Percentiles rank a stretch among this genome's conserved stretches.
These are phyloP conservation scores for Penicillium goetzii DNA, from an alignment of 495 filamentous ascomycete genomes.

Conservation along the genomic window DNA sequence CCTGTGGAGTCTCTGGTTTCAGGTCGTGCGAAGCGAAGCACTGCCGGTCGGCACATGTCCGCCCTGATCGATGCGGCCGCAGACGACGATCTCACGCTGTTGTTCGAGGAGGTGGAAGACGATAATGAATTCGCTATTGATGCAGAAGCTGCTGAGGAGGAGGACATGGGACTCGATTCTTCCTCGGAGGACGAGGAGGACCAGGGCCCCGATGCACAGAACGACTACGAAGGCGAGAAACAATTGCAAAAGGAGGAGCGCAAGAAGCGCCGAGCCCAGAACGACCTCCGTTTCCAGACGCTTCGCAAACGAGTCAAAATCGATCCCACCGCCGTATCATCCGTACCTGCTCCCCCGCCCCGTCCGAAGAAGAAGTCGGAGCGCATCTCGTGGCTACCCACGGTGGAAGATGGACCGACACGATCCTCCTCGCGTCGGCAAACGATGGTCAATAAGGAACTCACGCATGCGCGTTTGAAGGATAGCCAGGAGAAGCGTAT, in stretches of 20 bases:
- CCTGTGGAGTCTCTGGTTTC: conserved; percentile 74
- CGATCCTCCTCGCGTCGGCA: conserved; percentile 81
- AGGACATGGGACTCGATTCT: conserved; percentile 79
- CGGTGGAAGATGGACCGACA: conserved; percentile 74
- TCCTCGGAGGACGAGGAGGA: conserved; percentile 76
- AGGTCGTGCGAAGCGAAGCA: conserved; percentile 77
- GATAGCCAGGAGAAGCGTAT: conserved; percentile 80
- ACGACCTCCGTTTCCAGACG: conserved; percentile 54
- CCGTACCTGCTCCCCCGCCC: conserved; percentile 51
- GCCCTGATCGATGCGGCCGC: conserved; percentile 76
- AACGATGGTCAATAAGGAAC: conserved; percentile 82
- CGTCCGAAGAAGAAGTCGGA: conserved; percentile 93
- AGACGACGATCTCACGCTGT: conserved; percentile 75
- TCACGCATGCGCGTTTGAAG: conserved; percentile 79
- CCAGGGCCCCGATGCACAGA: conserved; percentile 65
- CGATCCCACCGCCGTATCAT: conserved; percentile 57
- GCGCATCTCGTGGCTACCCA: conserved; percentile 84
- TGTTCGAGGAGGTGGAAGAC: conserved; percentile 85
- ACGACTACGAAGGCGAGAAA: conserved; percentile 63
- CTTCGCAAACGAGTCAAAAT: conserved; percentile 67
- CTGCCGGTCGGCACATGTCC: conserved; percentile 83
- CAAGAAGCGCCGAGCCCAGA: conserved; percentile 77
- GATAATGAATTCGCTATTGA: conserved; percentile 77
- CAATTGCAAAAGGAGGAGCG: conserved; percentile 68
- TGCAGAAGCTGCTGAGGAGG: conserved; percentile 68